Base-by-base conservation (phyloP, 139 green algal species). In the Tetraselmis chui region DNA sequence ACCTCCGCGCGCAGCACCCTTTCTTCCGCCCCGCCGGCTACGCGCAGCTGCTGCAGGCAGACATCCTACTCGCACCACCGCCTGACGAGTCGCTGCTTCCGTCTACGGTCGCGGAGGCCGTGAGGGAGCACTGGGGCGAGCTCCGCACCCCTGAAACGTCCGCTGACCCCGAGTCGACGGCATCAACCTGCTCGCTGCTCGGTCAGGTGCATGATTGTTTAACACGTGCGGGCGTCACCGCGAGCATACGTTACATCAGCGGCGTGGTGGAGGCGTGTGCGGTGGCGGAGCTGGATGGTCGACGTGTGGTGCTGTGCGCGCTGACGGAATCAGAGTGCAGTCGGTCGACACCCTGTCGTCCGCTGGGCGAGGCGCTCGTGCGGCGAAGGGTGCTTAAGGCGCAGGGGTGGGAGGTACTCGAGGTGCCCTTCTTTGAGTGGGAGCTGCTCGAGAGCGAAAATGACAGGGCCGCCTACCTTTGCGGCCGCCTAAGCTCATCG, bases 21-120 rank as follows among this genome's bases (percentile, higher is more conserved):
- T 80, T 84, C 2, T 59, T 83, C 75, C 86, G 81, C 75, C 79
- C 86, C 76, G 30, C 58, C 26, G 87, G 87, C 78, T 76, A 89
- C 11, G 82, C 58, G 29, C 32, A 75, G 31, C 77, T 90, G 81
- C 83, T 90, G 59, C 82, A 83, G 84, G 84, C 45, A 31, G 29
- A 28, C 11, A 30, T 80, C 30, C 77, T 67, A n/a, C 77, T 27
- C 2, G 26, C 22, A 74, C 59, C 1, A 2, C 1, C 59, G 67
- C 32, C 59, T 77, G 27, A 11, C 74, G 58, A 28, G 25, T 27
- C 32, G 27, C n/a, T 27, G 75, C 25, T 80, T 22, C 31, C 67
- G 1, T 27, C 28, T 80, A 75, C 32, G 83, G 76, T 79, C 45
- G 28, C 25, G 18, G 11, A 82, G 28, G 30, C 25, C 23, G 75